Evolutionary conservation across 108 stramenopile genomes (phyloP).

Genomic region (Pelagomonas calceolata): DNA sequence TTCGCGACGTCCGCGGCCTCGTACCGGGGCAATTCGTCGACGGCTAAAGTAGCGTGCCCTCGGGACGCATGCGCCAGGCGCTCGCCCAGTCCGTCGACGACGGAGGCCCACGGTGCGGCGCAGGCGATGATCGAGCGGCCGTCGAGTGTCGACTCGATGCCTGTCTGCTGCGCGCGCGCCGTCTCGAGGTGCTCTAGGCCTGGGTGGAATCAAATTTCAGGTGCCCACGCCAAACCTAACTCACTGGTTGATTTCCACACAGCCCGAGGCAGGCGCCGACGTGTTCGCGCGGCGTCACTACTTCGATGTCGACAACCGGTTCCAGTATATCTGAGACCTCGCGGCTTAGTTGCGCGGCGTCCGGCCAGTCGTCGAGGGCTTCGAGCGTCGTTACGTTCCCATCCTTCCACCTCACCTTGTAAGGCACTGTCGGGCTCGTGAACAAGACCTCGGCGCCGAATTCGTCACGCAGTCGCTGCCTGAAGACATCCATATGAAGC

Average conservation of each 20-base stretch:
- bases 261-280: conserved; percentile 35
- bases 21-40: conserved; percentile 16
- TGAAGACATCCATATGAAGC: conserved; percentile 93
- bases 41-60: conserved; percentile 45
- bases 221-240: too few species aligned
- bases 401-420: conserved; percentile 17
- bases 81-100: conserved; percentile 28
- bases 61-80: conserved; percentile 34
- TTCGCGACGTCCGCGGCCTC: conserved; percentile 58
- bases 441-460: conserved; percentile 86
- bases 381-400: background rate
- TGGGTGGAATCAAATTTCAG: too few species aligned
- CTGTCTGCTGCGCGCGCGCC: conserved; percentile 20
- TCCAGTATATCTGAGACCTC: conserved; percentile 30
- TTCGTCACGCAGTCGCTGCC: conserved; percentile 86
- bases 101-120: background rate
- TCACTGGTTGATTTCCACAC: too few species aligned
- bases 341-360: conserved; percentile 25
- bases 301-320: conserved; percentile 33
- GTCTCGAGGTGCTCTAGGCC: too few species aligned
- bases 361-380: conserved; percentile 15
- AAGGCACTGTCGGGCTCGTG: conserved; percentile 93
- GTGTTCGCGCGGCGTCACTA: conserved; percentile 34
- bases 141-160: conserved; percentile 29
- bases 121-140: background rate